Conservation (phyloP, 192 early-diverging fungal species). For the Neocallimastix lanati region DNA sequence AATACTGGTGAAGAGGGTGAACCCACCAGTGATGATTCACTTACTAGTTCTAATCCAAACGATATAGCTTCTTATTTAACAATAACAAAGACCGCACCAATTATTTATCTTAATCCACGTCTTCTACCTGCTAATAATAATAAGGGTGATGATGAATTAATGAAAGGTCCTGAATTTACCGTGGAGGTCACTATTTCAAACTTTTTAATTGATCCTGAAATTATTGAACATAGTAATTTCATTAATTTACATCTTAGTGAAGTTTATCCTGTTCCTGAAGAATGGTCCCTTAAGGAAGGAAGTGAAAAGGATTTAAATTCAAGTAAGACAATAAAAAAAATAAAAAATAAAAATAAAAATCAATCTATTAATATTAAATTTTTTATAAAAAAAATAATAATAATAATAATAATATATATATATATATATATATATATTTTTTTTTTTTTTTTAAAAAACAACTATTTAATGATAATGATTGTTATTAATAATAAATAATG, state of each 20-base stretch:
- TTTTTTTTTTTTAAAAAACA: too few relatives aligned
- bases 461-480: too few relatives aligned
- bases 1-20: not conserved
- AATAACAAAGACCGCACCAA: constrained; percentile 12
- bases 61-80: constrained; percentile 15
- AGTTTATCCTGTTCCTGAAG: constrained; percentile 32
- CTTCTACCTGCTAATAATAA: not conserved
- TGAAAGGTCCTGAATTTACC: constrained; percentile 7
- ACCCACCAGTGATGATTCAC: constrained; percentile 2
- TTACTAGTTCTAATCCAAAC: constrained; percentile 11
- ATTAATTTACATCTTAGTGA: constrained; percentile 22
- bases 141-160: constrained; percentile 5
- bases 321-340: constrained; percentile 8
- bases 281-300: constrained; percentile 38
- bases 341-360: too few relatives aligned
- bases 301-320: constrained; percentile 42
- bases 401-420: too few relatives aligned
- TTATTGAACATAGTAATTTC: constrained; percentile 26
- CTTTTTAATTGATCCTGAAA: constrained; percentile 19
- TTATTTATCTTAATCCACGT: constrained; percentile 9
- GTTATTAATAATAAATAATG: too few relatives aligned
- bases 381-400: too few relatives aligned
- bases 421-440: too few relatives aligned
- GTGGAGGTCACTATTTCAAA: constrained; percentile 21
- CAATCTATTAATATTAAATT: too few relatives aligned